These are phyloP conservation scores for Cicer pinnatifidum DNA, from an alignment of 306 rosid species.

Conservation along the genomic window DNA sequence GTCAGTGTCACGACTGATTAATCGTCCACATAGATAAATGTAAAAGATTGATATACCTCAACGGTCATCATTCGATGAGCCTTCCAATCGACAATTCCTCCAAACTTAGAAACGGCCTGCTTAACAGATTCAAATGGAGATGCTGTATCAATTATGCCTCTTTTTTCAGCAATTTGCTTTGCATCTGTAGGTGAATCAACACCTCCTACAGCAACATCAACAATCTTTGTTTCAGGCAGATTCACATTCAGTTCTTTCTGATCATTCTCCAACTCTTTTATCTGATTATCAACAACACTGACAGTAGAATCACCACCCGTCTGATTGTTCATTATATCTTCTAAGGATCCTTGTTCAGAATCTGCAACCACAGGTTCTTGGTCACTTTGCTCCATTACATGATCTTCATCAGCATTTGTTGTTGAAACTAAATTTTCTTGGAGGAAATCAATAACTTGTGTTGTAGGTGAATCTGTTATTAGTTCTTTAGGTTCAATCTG, in stretches of 20 bases:
- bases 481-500: conserved; percentile 39
- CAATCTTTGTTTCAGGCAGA: conserved; percentile 42
- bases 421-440: conserved; percentile 47
- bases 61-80: conserved; percentile 84
- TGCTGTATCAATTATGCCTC: conserved; percentile 81
- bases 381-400: conserved; percentile 42
- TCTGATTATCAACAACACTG: conserved; percentile 15
- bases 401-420: conserved; percentile 33
- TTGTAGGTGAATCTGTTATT: conserved; percentile 39
- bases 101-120: conserved; percentile 94
- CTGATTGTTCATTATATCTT: conserved; percentile 23
- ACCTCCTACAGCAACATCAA: background rate
- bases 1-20: too few species aligned
- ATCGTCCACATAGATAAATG: background rate
- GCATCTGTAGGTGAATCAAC: conserved; percentile 51
- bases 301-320: conserved; percentile 34
- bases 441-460: conserved; percentile 39
- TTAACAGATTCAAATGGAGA: conserved; percentile 96
- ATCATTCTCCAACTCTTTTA: conserved; percentile 41
- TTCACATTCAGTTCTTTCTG: conserved; percentile 22
- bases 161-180: conserved; percentile 51
- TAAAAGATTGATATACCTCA: conserved; percentile 62
- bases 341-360: conserved; percentile 38
- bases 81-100: conserved; percentile 98
- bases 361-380: conserved; percentile 34